Evolutionary conservation across 169 alveolate species (phyloP), one percentile per base, ranked within the genome.

Genomic region (Miamiensis avidus): DNA sequence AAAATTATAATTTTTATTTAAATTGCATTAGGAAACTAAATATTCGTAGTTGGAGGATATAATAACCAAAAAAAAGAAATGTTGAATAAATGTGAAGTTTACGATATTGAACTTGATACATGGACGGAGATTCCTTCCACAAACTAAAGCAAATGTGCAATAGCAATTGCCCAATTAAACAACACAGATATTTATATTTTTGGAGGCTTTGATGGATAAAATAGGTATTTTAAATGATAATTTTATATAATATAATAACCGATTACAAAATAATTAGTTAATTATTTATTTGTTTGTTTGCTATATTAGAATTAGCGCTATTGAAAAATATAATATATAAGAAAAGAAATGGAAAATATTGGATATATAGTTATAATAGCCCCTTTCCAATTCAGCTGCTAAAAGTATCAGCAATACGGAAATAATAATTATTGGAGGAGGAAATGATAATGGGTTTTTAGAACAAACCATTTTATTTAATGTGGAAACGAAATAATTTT

Each of bases 181-280:
- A 90, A 88, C 77, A 91, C 82, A 65, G 89, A 77, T 34, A 93
- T 93, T 32, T 93, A 90, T 79, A 91, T 94, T 1, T 91, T 93
- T 64, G 96, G 96, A 1, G 96, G 96, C 1, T 93, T 85, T 79
- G 96, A 93, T 87, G 96, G 96, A 1, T 76, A 85, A 32, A 91
- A 91, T 72, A 89, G 69, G 69, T 49, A 49, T 11, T 11, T 11
- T 49, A 11, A 49, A 11, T 11, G 4, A 49, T 11, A 49, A 49
- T 49, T 11, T 49, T 11, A 11, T 49, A 49, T 49, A 11, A 49
- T 49, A 11, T 11, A 49, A 49, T 49, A 11, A 49, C 20, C 4
- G 26, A 49, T 4, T 49, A 20, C 4, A 11, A 49, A 49, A 49
- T 11, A 49, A 49, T 49, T 11, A 49, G 20, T 49, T 11, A 49